Conservation (phyloP, 495 filamentous ascomycete genomes). For the Pyrenula aspistea region DNA sequence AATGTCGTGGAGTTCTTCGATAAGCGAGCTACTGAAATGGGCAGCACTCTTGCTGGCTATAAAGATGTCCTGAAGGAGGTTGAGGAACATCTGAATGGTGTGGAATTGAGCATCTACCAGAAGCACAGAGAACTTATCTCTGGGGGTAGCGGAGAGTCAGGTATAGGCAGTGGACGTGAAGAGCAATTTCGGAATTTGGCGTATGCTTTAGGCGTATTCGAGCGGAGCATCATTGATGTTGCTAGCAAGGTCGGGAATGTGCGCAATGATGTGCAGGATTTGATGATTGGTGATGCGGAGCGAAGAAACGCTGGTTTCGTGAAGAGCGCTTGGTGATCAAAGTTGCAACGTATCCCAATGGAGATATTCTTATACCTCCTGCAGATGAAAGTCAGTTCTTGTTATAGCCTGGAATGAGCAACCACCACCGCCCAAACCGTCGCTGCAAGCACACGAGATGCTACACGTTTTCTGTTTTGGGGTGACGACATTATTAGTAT, state of each 20-base stretch:
- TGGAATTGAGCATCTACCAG: conserved; percentile 56
- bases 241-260: conserved; percentile 56
- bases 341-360: too few relatives aligned
- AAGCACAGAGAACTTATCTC: conserved; percentile 58
- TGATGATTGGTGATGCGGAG: conserved; percentile 38
- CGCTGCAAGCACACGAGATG: too few relatives aligned
- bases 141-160: conserved; percentile 29
- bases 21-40: conserved; percentile 59
- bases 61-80: conserved; percentile 64
- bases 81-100: conserved; percentile 65
- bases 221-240: conserved; percentile 64
- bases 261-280: conserved; percentile 57
- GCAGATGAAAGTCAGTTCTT: too few relatives aligned
- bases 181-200: conserved; percentile 47
- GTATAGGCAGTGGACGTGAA: conserved; percentile 23
- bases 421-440: too few relatives aligned
- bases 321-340: background rate
- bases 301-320: background rate
- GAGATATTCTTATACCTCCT: too few relatives aligned
- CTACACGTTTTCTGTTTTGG: too few relatives aligned
- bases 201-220: conserved; percentile 62
- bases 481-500: too few relatives aligned
- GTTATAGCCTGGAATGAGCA: too few relatives aligned
- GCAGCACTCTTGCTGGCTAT: conserved; percentile 50
- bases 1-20: conserved; percentile 70